A percentile compares a stretch with the other conserved stretches of the same genome.
Evolutionary conservation across 192 early-diverging fungal genomes (phyloP).

Genomic region (Backusella mclennaniae): DNA sequence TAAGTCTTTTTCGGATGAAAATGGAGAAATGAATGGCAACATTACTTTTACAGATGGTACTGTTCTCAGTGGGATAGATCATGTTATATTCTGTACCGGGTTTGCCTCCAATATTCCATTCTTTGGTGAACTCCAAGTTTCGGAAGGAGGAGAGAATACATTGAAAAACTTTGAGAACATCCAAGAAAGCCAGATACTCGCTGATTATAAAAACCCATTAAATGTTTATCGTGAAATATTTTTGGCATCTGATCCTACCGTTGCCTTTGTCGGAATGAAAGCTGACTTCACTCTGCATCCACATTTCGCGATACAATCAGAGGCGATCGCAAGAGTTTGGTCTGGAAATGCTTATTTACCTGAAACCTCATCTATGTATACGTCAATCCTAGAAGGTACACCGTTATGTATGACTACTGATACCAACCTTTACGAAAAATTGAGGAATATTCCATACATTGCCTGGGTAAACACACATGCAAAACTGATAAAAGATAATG

Average conservation of each 20-base stretch:
- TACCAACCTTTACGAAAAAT: background rate
- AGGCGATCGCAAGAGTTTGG: conserved; percentile 20
- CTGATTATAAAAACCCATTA: background rate
- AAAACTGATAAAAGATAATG: background rate
- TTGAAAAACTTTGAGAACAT: background rate
- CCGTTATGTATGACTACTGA: background rate
- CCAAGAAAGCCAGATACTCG: background rate
- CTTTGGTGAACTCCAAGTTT: conserved; percentile 29
- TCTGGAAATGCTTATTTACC: conserved; percentile 20
- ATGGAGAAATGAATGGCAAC: conserved; percentile 12
- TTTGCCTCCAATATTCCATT: conserved; percentile 53
- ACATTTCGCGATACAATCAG: conserved; percentile 18
- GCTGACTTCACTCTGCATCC: background rate
- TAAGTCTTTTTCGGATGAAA: conserved; percentile 1
- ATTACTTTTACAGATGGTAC: conserved; percentile 56
- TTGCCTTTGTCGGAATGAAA: conserved; percentile 18
- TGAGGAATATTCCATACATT: background rate
- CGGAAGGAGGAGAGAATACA: background rate
- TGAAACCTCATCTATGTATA: background rate
- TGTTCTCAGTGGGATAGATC: conserved; percentile 48
- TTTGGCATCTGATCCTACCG: conserved; percentile 25
- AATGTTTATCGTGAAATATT: conserved; percentile 14
- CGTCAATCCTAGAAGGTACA: background rate
- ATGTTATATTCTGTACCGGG: conserved; percentile 63
- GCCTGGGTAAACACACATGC: conserved; percentile 25